phyloP scores from a whole-genome alignment of 2,329 filamentous ascomycete species.

The Xylariales sp. region DNA sequence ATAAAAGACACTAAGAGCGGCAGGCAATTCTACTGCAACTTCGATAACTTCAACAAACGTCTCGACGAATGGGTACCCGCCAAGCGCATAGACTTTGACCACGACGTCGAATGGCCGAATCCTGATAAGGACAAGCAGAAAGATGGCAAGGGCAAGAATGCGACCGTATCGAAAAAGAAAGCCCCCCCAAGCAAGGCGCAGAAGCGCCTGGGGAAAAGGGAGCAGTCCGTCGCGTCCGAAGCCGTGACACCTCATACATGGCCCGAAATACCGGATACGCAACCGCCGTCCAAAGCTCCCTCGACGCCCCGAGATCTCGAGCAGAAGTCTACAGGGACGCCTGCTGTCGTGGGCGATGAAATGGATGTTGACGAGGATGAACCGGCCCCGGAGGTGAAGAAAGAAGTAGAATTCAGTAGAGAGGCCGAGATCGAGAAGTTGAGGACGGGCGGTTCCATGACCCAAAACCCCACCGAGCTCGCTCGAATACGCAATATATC shows the following conservation, averaged over 20 bases:
- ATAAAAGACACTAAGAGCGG: conserved; percentile 91
- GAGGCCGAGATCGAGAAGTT: conserved; percentile 97
- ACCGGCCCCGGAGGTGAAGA: conserved; percentile 54
- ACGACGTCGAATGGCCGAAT: conserved; percentile 96
- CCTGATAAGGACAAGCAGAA: conserved; percentile 88
- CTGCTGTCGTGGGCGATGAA: conserved; percentile 59
- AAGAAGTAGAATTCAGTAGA: conserved; percentile 72
- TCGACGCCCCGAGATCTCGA: conserved; percentile 59
- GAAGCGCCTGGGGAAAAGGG: conserved; percentile 66
- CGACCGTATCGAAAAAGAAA: conserved; percentile 68
- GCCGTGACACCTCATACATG: conserved; percentile 66
- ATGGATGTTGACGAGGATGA: conserved; percentile 68
- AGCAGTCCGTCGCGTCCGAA: conserved; percentile 66
- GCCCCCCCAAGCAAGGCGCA: conserved; percentile 67
- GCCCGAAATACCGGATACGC: conserved; percentile 64
- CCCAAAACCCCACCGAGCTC: conserved; percentile 96
- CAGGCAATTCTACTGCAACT: conserved; percentile 94
- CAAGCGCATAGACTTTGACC: conserved; percentile 83
- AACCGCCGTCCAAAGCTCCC: conserved; percentile 58
- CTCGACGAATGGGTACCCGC: conserved; percentile 87
- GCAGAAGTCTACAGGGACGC: conserved; percentile 59
- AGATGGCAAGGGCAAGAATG: conserved; percentile 78
- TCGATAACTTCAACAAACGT: conserved; percentile 96
- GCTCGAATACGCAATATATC: conserved; percentile 95
- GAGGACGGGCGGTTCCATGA: conserved; percentile 95